Base-by-base conservation (phyloP, 164 flowering plant species). In the Sextonia rubra region DNA sequence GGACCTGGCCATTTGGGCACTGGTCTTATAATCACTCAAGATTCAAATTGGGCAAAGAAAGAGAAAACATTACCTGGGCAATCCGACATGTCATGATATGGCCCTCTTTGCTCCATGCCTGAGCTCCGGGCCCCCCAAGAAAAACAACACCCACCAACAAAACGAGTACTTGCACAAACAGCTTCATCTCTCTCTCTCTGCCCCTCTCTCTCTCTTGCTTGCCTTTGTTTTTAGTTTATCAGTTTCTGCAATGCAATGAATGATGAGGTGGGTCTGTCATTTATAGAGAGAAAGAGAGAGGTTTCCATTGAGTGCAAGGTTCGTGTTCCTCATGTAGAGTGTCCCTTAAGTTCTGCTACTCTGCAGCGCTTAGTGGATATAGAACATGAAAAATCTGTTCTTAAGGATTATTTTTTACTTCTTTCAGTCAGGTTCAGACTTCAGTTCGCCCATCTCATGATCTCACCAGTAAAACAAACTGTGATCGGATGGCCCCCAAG, bases 41-140 rank as follows among this genome's bases (percentile, higher is more conserved):
- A 37, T 37, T 37, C 44, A 37, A 8, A 37, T 37, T 37, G 44
- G 44, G 44, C 11, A 37, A 9, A 37, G 8, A 3, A 15, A 3
- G 7, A 52, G 20, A 3, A 20, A 52, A 2, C 29, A 3, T 22
- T 64, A 92, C 99, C 96, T 95, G 99, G 0, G 99, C 99, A 71
- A 95, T 91, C 73, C 75, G 83, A 83, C 99, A 95, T 8, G 97
- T 92, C 88, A 92, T 87, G 44, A 81, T 70, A 74, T 95, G 99
- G 48, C 97, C 99, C 79, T 95, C 99, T 81, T 92, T 95, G 90
- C 99, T 92, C 99, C 99, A 95, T 4, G 90, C 88, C 62, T 69
- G 70, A 80, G 81, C 89, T 3, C 76, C 71, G 0, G 87, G 83
- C 20, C 64, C 65, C 22, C 66, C 26, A 66, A 80, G n/a, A 11